A percentile compares a stretch with the other conserved stretches of the same genome.
These are phyloP conservation scores for Choiromyces venosus DNA, from an alignment of 495 filamentous ascomycete species.

Conservation along the genomic window DNA sequence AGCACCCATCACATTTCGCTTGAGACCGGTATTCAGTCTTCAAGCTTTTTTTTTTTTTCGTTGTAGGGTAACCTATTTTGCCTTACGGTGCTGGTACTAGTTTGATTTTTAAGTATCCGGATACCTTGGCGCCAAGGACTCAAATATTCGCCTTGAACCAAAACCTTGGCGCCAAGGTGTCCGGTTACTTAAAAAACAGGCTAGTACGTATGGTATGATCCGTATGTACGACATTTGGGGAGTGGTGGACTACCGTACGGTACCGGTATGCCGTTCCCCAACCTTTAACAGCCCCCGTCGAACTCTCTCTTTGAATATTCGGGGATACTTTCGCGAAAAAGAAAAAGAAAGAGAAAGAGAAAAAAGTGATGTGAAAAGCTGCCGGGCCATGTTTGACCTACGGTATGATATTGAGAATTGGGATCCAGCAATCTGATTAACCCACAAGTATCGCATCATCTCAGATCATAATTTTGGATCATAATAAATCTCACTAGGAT, in stretches of 20 bases:
- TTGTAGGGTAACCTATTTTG: neutral
- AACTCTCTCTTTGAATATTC: neutral
- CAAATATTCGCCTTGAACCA: too few species aligned
- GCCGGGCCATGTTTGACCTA: neutral
- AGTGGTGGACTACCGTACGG: neutral
- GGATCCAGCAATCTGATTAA: neutral
- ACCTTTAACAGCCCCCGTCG: neutral
- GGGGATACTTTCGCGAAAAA: neutral
- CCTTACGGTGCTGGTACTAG: neutral
- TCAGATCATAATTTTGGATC: neutral
- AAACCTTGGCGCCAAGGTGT: too few species aligned
- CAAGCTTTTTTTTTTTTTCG: too few species aligned
- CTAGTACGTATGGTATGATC: too few species aligned
- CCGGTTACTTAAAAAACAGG: too few species aligned
- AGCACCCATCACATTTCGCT: too few species aligned
- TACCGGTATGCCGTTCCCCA: neutral
- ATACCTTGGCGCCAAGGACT: too few species aligned
- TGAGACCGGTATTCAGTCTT: neutral
- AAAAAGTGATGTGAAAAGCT: neutral
- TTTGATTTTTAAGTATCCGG: too few species aligned
- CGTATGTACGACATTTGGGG: too few species aligned
- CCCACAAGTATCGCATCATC: neutral
- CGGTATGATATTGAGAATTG: neutral
- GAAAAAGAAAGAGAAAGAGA: too few species aligned
- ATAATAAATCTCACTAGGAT: neutral